These are phyloP conservation scores for Fistulifera solaris DNA, from an alignment of 108 stramenopile species.

Conservation along the genomic window DNA sequence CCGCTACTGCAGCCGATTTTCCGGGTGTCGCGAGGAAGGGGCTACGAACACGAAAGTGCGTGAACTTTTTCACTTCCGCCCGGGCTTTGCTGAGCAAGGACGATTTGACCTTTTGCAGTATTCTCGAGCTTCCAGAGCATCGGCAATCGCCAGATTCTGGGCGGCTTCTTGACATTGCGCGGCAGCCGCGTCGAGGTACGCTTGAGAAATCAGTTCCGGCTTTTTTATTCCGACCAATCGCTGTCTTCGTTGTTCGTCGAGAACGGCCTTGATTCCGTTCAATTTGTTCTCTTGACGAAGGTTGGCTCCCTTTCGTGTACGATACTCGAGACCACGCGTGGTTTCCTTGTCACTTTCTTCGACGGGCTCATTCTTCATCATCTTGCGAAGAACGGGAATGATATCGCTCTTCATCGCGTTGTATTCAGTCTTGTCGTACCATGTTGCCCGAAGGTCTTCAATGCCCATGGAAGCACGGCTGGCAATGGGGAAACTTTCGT, in stretches of 20 bases:
- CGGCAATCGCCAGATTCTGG: neutral
- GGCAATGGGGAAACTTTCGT: slow-evolving; percentile 7
- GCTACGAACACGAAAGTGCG: no score
- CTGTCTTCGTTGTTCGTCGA: slow-evolving; percentile 23
- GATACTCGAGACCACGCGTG: slow-evolving; percentile 17
- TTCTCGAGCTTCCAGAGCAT: neutral
- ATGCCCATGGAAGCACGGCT: slow-evolving; percentile 4
- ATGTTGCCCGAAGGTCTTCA: slow-evolving; percentile 4
- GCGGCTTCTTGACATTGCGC: slow-evolving; percentile 6
- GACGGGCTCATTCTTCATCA: slow-evolving; percentile 5
- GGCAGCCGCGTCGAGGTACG: slow-evolving; percentile 4
- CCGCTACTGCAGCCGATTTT: no score
- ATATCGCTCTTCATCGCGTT: slow-evolving; percentile 6
- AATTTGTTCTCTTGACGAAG: slow-evolving; percentile 13
- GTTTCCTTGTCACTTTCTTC: slow-evolving; percentile 5
- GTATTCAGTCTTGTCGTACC: slow-evolving; percentile 11
- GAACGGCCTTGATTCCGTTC: slow-evolving; percentile 17
- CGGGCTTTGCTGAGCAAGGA: no score
- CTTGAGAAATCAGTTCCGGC: slow-evolving; percentile 2
- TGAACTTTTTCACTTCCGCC: no score
- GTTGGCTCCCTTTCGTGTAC: slow-evolving; percentile 17
- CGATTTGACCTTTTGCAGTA: no score
- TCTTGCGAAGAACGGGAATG: neutral
- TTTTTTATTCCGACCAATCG: slow-evolving; percentile 10
- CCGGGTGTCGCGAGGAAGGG: no score